Evolutionary conservation across 768 basidiomycete genomes (phyloP).

Genomic region (Nevesoporus exiguus): DNA sequence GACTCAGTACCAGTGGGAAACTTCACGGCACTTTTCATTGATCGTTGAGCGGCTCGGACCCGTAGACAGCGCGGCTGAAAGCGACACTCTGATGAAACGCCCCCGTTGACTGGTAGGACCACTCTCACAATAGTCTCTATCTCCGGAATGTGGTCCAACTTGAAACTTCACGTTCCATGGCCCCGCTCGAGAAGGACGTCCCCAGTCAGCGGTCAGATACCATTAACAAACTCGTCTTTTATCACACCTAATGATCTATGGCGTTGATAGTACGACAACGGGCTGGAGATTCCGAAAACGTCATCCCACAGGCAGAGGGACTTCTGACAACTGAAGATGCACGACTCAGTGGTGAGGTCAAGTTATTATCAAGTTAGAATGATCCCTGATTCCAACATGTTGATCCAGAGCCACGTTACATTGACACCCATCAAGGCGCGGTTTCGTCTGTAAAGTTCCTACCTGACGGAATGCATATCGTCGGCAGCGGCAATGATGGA

Average conservation of each 20-base stretch:
- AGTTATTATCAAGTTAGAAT: no score
- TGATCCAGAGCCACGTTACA: constrained; percentile 2
- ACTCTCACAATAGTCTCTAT: background rate
- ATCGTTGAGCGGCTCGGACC: background rate
- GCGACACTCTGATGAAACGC: no score
- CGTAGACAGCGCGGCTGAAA: background rate
- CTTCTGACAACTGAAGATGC: background rate
- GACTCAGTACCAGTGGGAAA: background rate
- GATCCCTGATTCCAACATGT: background rate
- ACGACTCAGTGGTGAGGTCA: background rate
- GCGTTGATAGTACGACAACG: constrained; percentile 2
- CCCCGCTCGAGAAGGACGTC: constrained; percentile 3
- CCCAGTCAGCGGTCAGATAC: constrained; percentile 1
- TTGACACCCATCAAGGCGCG: background rate
- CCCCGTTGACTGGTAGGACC: background rate
- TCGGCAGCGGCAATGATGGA: constrained; percentile 6
- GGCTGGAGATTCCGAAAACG: background rate
- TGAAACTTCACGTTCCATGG: constrained; percentile 10
- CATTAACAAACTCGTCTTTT: background rate
- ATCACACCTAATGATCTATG: background rate
- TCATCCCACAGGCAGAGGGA: background rate
- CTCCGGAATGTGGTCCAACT: constrained; percentile 8
- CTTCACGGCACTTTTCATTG: background rate
- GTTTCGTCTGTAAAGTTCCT: constrained; percentile 12
- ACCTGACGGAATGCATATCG: constrained; percentile 8